Base-by-base conservation (phyloP, 345 rosid species). In the Iberis pinnata region DNA sequence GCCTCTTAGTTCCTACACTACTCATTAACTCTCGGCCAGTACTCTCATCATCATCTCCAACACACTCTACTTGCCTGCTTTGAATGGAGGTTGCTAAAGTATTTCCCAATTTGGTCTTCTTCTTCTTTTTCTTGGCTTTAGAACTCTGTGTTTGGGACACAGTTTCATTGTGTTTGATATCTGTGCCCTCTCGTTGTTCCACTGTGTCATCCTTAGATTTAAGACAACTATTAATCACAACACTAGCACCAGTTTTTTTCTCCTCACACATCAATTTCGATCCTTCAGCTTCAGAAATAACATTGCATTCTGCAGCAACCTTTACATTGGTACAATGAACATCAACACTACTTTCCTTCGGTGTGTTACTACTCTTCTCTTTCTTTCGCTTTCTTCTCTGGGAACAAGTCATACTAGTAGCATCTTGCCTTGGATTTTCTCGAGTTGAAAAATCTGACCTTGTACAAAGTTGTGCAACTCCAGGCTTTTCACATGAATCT, bases 41-140 rank as follows among this genome's bases (percentile, higher is more conserved):
- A n/a, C n/a, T n/a, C n/a, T n/a, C n/a, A n/a, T n/a, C n/a, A n/a
- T n/a, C n/a, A n/a, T n/a, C n/a, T n/a, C n/a, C n/a, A n/a, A 43
- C 7, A 43, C 3, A 17, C 41, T 50, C 58, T 8, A 25, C 60
- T 9, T 18, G n/a, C 45, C 13, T 26, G 6, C 53, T 37, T 17
- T 33, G 20, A 18, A 9, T 33, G 49, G 50, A 27, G 31, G 62
- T 48, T 25, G 55, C 25, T 8, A 32, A 31, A 46, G 35, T 32
- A 22, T 47, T 43, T 52, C 41, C 49, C 14, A 54, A 29, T 56
- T 54, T 29, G 29, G 43, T 38, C 16, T 22, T 31, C 18, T 10
- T 61, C 64, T 69, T 56, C 56, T 4, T 62, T 49, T 22, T 61
- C 44, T 69, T 63, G 27, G 52, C 32, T 69, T 57, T 58, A 43